Conservation (phyloP, 768 basidiomycete species). For the Cystobasidiopsis lactophilus region DNA sequence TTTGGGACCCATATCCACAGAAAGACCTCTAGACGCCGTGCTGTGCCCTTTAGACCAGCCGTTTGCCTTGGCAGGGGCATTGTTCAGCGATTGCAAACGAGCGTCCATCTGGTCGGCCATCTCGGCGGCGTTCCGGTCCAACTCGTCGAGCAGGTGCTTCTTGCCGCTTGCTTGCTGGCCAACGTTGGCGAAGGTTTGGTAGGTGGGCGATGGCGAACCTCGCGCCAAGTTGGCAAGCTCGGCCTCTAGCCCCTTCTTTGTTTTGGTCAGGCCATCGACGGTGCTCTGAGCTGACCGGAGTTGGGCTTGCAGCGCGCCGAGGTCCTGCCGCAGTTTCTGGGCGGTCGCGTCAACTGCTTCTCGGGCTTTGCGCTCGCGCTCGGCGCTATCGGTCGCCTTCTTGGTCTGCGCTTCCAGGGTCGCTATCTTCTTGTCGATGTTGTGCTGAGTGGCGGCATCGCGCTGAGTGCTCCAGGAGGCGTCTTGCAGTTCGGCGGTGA, state of each 20-base stretch:
- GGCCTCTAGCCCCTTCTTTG: background rate
- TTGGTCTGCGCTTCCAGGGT: conserved; percentile 25
- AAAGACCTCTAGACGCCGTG: too few relatives aligned
- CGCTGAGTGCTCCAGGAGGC: conserved; percentile 34
- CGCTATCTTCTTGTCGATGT: conserved; percentile 15
- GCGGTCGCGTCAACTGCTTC: conserved; percentile 15
- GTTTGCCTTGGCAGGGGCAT: background rate
- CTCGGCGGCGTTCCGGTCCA: background rate
- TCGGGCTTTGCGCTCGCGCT: conserved; percentile 15
- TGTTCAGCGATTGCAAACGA: background rate
- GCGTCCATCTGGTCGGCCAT: conserved; percentile 1
- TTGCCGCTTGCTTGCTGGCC: background rate
- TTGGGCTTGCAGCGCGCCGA: background rate
- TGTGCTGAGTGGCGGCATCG: conserved; percentile 2
- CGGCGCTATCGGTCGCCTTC: conserved; percentile 14
- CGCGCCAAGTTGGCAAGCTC: background rate
- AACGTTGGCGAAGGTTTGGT: background rate
- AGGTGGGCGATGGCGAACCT: background rate
- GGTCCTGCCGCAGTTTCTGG: background rate
- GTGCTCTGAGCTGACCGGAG: background rate
- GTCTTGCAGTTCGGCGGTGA: conserved; percentile 66
- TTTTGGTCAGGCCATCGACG: background rate
- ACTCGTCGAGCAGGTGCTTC: background rate
- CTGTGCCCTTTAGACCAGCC: background rate
- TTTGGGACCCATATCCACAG: background rate